Evolutionary conservation across 2,329 filamentous ascomycete species (phyloP).

Genomic region (Didymella exigua): DNA sequence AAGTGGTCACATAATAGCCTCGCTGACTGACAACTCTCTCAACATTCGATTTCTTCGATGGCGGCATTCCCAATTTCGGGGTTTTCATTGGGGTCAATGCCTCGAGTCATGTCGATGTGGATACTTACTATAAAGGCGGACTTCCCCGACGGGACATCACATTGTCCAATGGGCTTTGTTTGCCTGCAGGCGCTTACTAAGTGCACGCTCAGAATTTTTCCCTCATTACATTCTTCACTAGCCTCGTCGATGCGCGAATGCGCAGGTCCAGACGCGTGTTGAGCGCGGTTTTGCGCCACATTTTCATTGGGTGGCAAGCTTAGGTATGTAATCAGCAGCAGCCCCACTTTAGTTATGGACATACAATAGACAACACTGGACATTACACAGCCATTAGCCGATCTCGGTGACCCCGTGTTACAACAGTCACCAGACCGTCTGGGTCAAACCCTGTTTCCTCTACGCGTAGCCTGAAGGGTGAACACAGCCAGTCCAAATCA

Average conservation of each 20-base stretch:
- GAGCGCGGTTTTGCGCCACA: background rate
- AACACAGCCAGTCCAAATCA: no score
- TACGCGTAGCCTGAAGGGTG: no score
- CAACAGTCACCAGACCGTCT: no score
- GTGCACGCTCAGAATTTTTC: background rate
- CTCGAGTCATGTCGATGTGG: constrained; percentile 11
- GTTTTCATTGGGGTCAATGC: constrained; percentile 11
- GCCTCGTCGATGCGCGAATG: background rate
- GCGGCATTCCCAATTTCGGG: constrained; percentile 5
- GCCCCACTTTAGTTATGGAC: background rate
- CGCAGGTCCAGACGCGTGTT: background rate
- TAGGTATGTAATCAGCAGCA: no score
- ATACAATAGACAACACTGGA: no score
- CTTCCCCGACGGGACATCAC: constrained; percentile 11
- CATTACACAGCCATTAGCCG: no score
- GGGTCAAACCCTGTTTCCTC: no score
- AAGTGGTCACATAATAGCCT: background rate
- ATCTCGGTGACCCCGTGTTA: no score
- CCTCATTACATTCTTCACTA: constrained; percentile 7
- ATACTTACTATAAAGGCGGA: constrained; percentile 13
- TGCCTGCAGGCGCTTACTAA: constrained; percentile 4
- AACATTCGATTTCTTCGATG: constrained; percentile 6
- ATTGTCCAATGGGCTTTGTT: constrained; percentile 3
- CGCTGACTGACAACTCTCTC: background rate
- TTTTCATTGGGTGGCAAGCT: background rate